Conservation (phyloP, 2,329 filamentous ascomycete genomes). For the Orbilia blumenaviensis region DNA sequence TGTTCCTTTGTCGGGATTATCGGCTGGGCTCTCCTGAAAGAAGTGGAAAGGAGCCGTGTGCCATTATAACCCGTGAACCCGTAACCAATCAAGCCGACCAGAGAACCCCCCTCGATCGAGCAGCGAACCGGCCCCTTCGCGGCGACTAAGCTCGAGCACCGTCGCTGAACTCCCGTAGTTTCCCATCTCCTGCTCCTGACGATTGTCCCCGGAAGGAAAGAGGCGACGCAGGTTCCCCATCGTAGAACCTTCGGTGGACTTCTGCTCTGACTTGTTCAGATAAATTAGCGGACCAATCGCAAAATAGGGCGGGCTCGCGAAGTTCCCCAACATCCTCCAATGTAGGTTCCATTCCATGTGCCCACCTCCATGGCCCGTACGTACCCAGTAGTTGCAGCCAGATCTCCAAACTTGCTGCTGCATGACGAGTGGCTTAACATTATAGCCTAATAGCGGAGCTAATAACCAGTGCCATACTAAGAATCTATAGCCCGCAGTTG, state of each 20-base stretch:
- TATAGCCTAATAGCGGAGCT: constrained; percentile 7
- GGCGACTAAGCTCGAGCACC: constrained; percentile 23
- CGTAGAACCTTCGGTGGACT: constrained; percentile 52
- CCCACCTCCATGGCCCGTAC: constrained; percentile 23
- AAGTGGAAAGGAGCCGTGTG: constrained; percentile 14
- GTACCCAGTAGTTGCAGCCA: constrained; percentile 30
- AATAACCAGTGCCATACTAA: constrained; percentile 1
- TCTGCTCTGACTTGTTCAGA: constrained; percentile 54
- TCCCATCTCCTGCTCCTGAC: constrained; percentile 2
- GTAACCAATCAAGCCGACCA: constrained; percentile 54
- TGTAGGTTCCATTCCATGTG: constrained; percentile 35
- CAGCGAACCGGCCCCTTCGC: constrained; percentile 38
- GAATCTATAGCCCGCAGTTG: constrained; percentile 5
- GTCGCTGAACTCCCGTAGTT: constrained; percentile 30
- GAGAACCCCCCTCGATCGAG: constrained; percentile 15
- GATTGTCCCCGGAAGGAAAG: constrained; percentile 45
- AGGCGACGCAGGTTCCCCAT: constrained; percentile 33
- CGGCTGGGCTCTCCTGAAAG: constrained; percentile 42
- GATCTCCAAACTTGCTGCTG: constrained; percentile 26
- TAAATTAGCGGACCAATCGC: constrained; percentile 53
- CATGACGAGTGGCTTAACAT: constrained; percentile 46
- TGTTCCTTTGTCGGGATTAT: constrained; percentile 40
- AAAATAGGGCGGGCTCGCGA: constrained; percentile 50
- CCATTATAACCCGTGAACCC: constrained; percentile 42
- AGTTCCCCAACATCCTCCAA: constrained; percentile 43